Conservation (phyloP, 2,329 filamentous ascomycete genomes). For the Colletotrichum navitas region DNA sequence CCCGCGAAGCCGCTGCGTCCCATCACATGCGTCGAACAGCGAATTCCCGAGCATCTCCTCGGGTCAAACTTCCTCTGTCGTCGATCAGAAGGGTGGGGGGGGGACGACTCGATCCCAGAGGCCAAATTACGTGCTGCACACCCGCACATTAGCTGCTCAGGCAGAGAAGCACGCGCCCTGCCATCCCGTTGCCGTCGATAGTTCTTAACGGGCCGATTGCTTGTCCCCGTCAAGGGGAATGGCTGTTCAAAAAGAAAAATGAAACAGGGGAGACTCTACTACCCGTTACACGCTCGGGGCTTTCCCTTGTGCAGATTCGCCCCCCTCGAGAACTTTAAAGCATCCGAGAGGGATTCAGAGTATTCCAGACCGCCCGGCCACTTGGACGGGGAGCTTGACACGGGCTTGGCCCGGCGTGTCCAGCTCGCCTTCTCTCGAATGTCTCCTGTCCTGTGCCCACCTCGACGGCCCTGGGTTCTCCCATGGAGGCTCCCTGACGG, state of each 20-base stretch:
- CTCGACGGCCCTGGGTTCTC: background rate
- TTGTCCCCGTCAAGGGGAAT: background rate
- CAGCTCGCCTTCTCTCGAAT: background rate
- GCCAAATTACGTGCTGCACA: background rate
- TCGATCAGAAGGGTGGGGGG: no score
- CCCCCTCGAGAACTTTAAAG: background rate
- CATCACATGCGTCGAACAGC: background rate
- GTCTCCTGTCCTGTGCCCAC: background rate
- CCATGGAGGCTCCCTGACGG: background rate
- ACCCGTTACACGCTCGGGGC: background rate
- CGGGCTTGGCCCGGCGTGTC: background rate
- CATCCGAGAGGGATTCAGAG: background rate
- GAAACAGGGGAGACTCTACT: conserved; percentile 28
- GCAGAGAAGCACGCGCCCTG: background rate
- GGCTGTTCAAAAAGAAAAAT: conserved; percentile 27
- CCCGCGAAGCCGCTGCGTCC: background rate
- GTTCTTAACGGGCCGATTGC: conserved; percentile 15
- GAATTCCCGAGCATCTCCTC: no score
- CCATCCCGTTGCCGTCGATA: conserved; percentile 9
- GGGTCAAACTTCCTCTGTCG: no score
- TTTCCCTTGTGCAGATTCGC: background rate
- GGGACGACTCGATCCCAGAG: background rate
- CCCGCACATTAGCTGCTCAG: no score
- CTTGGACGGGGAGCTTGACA: background rate
- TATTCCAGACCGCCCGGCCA: background rate